phyloP scores from a whole-genome alignment of 306 rosid species.

The Medicago lupulina region DNA sequence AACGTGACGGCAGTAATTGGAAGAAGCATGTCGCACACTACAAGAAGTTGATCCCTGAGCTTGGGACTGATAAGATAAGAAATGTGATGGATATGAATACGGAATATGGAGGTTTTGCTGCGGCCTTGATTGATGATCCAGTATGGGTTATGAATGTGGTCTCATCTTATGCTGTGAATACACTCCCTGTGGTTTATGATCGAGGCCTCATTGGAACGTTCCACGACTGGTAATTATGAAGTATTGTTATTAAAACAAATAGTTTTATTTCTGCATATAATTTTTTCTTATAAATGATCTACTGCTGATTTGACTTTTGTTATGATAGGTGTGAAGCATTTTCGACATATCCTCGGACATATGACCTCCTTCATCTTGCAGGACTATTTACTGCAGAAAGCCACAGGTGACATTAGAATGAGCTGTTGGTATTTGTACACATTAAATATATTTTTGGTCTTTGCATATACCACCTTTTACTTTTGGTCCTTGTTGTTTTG shows the following conservation, averaged over 20 bases:
- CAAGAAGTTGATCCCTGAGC: slow-evolving; percentile 82
- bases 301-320: slow-evolving; percentile 41
- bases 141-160: slow-evolving; percentile 98
- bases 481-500: neutral
- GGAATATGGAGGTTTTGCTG: slow-evolving; percentile 86
- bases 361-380: slow-evolving; percentile 93
- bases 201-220: slow-evolving; percentile 94
- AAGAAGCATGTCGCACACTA: slow-evolving; percentile 70
- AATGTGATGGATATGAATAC: slow-evolving; percentile 99
- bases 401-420: slow-evolving; percentile 68
- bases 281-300: slow-evolving; percentile 4
- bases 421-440: neutral
- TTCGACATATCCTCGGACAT: slow-evolving; percentile 97
- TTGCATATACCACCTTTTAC: neutral
- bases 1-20: slow-evolving; percentile 79
- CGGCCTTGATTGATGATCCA: slow-evolving; percentile 73
- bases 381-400: slow-evolving; percentile 90
- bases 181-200: slow-evolving; percentile 85
- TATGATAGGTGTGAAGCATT: slow-evolving; percentile 96
- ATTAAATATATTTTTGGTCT: neutral
- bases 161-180: slow-evolving; percentile 77
- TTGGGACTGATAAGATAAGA: slow-evolving; percentile 82
- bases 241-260: neutral
- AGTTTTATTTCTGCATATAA: neutral
- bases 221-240: slow-evolving; percentile 81